Evolutionary conservation across 805 yeast genomes (phyloP), one percentile per base, ranked within the genome.

Genomic region (Lachancea sp.): DNA sequence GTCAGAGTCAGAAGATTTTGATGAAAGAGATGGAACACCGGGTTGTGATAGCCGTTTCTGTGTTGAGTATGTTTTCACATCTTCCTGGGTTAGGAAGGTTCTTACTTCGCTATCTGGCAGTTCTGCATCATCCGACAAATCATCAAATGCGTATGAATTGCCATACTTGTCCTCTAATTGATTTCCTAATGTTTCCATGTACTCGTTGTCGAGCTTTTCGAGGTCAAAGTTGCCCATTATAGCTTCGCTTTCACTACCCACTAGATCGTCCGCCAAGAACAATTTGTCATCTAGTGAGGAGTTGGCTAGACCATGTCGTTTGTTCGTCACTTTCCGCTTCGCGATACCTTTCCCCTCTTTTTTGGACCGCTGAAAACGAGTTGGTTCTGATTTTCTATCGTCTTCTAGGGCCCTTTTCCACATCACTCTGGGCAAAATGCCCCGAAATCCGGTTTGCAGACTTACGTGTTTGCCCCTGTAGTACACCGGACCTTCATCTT

Each of bases 351-450:
- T 58, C 16, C 49, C 45, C 26, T 16, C 29, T 31, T n/a, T 32
- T 33, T 22, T 42, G 26, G 13, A 16, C 34, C 16, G 38, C 19
- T 20, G 33, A 16, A n/a, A 38, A 12, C 20, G 35, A 41, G 42
- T 33, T 41, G 38, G 13, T 45, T 11, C n/a, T 38, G 18, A n/a
- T 27, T 20, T 19, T 9, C 11, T 25, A 22, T 31, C 11, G 32
- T 41, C 46, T 26, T 46, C 39, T 22, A 57, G 19, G 9, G 60
- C 52, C 36, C 53, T 60, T 32, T 56, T 57, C 68, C 68, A 63
- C 3, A 59, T 61, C 39, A 53, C 45, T 35, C 51, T 55, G 3
- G 68, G 68, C 16, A 63, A 46, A 15, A 63, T 52, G 16, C 68
- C 68, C 26, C 57, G 51, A 38, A 57, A 63, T 1, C 65, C 68